Base-by-base conservation (phyloP, 768 basidiomycete genomes). In the Lactarius hengduanensis region DNA sequence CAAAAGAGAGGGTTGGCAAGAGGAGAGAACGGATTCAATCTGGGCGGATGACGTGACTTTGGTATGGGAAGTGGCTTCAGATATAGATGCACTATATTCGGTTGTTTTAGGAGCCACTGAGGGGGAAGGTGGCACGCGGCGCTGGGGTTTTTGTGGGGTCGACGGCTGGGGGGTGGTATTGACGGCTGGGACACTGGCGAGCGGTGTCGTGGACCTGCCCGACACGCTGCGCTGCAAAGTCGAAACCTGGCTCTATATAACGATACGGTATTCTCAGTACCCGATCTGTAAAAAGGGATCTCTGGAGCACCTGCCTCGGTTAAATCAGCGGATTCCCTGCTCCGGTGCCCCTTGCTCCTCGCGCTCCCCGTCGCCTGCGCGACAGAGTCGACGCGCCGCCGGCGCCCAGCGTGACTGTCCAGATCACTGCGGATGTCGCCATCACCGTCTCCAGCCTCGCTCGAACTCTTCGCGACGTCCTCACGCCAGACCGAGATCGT, bases 1-100 rank as follows among this genome's bases (percentile, higher is more conserved):
- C 18, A 83, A 61, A 57, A 91, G 76, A 3, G 89, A 84, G 20
- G 90, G 89, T 65, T 84, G 79, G 72, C 89, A 91, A 5, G 86
- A 82, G 1, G 79, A 75, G 18, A 91, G 80, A 43, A 90, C 76
- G 1, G 77, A 73, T 65, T 86, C 84, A 26, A 91, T 71, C 20
- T 79, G 76, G 32, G 79, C 76, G 26, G 73, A 75, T 18, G 76
- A 80, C 7, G 81, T 77, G 20, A 80, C 76, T 56, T 73, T 74
- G 57, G 72, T 70, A 59, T 73, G 56, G n/a, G 69, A 50, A n/a
- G 67, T 59, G 16, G 50, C 50, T 15, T 67, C 67, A 7, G 69
- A 69, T 2, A 58, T 13, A 11, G 66, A 69, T 36, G 43, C 57
- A n/a, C 62, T 67, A 26, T 69, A 70, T 38, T 68, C 69, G 16